Conservation (phyloP, 164 flowering plant genomes). For the Aristolochia californica region DNA sequence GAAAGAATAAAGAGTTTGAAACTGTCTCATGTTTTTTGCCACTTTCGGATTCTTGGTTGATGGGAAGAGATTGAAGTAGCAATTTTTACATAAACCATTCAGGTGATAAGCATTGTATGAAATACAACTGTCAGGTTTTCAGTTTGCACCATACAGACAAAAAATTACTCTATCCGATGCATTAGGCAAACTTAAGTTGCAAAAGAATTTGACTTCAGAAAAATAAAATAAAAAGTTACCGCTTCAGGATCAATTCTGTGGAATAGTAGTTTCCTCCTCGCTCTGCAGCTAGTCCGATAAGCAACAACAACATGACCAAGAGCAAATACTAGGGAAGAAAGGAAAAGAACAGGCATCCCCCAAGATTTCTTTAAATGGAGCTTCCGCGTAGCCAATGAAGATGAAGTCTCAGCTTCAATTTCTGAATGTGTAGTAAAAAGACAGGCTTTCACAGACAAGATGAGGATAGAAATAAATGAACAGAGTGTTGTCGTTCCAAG, state of each 20-base stretch:
- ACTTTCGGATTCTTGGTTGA: no score
- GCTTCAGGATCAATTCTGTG: constrained; percentile 88
- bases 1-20: no score
- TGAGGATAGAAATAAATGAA: constrained; percentile 56
- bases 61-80: no score
- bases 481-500: constrained; percentile 71
- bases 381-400: constrained; percentile 46
- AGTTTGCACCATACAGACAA: no score
- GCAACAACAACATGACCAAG: constrained; percentile 92
- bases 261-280: constrained; percentile 71
- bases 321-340: constrained; percentile 87
- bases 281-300: constrained; percentile 83
- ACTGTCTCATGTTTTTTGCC: no score
- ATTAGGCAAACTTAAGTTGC: no score
- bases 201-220: no score
- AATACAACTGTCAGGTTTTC: no score
- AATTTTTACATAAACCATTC: no score
- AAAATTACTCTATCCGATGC: no score
- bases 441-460: constrained; percentile 80
- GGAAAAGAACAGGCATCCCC: constrained; percentile 95
- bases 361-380: constrained; percentile 90
- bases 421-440: constrained; percentile 55
- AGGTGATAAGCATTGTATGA: no score
- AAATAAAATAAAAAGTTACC: constrained; percentile 32
- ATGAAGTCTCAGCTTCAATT: constrained; percentile 54